Base-by-base conservation (phyloP, 2,329 filamentous ascomycete genomes). In the Talaromyces sp. region DNA sequence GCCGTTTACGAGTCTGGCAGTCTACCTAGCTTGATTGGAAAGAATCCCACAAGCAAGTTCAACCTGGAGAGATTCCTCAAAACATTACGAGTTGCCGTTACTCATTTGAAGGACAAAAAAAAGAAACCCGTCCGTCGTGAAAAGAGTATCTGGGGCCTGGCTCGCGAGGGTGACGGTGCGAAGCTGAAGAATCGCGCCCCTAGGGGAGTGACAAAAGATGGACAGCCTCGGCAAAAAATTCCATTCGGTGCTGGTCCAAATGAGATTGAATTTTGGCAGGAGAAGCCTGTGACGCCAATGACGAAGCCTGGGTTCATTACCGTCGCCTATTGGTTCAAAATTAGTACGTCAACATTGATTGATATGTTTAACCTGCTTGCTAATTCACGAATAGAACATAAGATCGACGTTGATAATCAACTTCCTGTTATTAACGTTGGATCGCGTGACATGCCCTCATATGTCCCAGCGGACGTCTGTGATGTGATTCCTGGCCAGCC, bases 401-500 rank as follows among this genome's bases (percentile, higher is more conserved):
- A 56, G 1, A 78, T 83, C 58, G 67, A 68, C 0, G 63, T 75
- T 1, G 69, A 78, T 6, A 71, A 71, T 0, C 69, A 80, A 5
- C 74, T 82, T 1, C 88, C 89, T 0, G 78, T 91, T 0, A 75
- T 93, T 68, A 92, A 92, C 70, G 79, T 89, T 31, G 89, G 89
- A 1, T 85, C 76, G 7, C 68, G 69, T 0, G 73, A 77, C 0
- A 83, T 82, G n/a, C 87, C 89, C 0, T 79, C 80, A 0, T 91
- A 89, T 69, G 75, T 90, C 54, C 89, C 90, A 0, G 83, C 86
- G 0, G 89, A 93, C 71, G 76, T 88, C 4, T 87, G 89, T 65
- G 75, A 77, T 2, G 82, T 93, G 5, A 70, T 86, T 2, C 81
- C 84, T 0, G 89, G 89, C 0, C 90, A 93, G 70, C 73, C 83